Evolutionary conservation across 2,329 filamentous ascomycete genomes (phyloP).

Genomic region (Aureobasidium leucospermi): DNA sequence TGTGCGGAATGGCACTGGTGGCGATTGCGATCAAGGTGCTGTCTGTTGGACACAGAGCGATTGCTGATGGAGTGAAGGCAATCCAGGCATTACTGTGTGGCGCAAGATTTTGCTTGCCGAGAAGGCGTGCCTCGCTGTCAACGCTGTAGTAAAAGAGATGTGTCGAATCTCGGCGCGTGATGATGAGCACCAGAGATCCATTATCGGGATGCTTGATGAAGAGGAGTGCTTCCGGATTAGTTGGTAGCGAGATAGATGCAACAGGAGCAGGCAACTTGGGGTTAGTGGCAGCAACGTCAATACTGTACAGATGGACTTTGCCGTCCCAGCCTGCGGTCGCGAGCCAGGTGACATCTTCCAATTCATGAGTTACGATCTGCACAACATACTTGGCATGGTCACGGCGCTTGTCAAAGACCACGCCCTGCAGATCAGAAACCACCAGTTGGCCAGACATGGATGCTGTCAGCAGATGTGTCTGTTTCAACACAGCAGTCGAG

Average conservation of each 20-base stretch:
- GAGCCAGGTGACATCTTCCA: conserved; percentile 31
- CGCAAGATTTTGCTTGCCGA: conserved; percentile 54
- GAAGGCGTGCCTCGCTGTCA: conserved; percentile 30
- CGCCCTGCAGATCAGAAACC: conserved; percentile 37
- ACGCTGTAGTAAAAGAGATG: conserved; percentile 50
- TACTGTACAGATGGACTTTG: conserved; percentile 46
- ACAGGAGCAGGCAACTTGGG: conserved; percentile 32
- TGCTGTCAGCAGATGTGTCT: conserved; percentile 43
- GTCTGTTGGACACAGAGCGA: conserved; percentile 50
- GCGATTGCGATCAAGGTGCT: conserved; percentile 50
- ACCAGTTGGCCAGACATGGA: conserved; percentile 54
- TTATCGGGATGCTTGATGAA: conserved; percentile 46
- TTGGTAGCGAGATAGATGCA: conserved; percentile 37
- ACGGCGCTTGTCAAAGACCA: conserved; percentile 41
- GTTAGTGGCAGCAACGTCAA: conserved; percentile 21
- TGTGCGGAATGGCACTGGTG: conserved; percentile 53
- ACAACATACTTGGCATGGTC: conserved; percentile 56
- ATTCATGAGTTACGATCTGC: conserved; percentile 38
- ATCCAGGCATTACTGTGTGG: conserved; percentile 58
- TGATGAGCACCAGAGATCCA: conserved; percentile 41
- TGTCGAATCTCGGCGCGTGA: conserved; percentile 52
- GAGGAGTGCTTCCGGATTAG: conserved; percentile 51
- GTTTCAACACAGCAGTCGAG: conserved; percentile 38
- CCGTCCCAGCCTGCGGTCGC: conserved; percentile 57
- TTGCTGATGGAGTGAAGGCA: conserved; percentile 52